Conservation (phyloP, 2,329 filamentous ascomycete genomes). For the Colletotrichum lindemuthianum region DNA sequence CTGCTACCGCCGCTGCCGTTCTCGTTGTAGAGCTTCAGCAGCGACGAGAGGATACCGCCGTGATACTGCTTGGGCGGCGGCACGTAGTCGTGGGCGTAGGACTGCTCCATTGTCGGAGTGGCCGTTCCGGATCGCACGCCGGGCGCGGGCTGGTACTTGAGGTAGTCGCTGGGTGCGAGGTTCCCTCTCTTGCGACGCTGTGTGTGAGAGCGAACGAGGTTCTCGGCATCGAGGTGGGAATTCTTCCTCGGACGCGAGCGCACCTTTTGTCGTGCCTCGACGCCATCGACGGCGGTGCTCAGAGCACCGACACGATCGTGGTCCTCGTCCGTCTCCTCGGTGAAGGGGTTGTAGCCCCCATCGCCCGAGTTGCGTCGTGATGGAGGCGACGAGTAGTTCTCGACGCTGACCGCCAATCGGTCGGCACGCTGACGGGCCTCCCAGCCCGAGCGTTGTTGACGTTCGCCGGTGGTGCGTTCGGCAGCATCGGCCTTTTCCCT, state of each 20-base stretch:
- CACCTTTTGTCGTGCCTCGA: conserved; percentile 10
- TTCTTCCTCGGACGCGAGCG: conserved; percentile 32
- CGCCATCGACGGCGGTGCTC: conserved; percentile 18
- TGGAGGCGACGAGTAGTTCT: conserved; percentile 48
- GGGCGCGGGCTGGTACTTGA: conserved; percentile 40
- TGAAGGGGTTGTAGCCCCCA: conserved; percentile 13
- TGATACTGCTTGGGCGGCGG: conserved; percentile 75
- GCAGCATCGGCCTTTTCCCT: conserved; percentile 52
- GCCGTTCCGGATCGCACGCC: conserved; percentile 47
- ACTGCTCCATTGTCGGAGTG: conserved; percentile 56
- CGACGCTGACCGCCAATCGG: conserved; percentile 51
- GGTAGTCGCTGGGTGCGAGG: conserved; percentile 40
- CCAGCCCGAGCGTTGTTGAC: conserved; percentile 51
- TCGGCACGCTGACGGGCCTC: conserved; percentile 52
- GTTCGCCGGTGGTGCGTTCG: conserved; percentile 48
- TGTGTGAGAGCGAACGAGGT: conserved; percentile 47
- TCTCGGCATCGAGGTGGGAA: conserved; percentile 43
- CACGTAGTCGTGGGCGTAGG: conserved; percentile 66
- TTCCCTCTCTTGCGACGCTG: conserved; percentile 40
- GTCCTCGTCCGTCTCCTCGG: conserved; percentile 28
- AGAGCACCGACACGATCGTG: conserved; percentile 1
- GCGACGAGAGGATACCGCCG: conserved; percentile 76
- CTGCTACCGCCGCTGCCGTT: conserved; percentile 47
- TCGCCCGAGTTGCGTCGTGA: conserved; percentile 30
- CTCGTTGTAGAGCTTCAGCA: conserved; percentile 76